A percentile compares a stretch with the other conserved stretches of the same genome.
Evolutionary conservation across 805 yeast species (phyloP).

Genomic region (Sporopachydermia quercuum): DNA sequence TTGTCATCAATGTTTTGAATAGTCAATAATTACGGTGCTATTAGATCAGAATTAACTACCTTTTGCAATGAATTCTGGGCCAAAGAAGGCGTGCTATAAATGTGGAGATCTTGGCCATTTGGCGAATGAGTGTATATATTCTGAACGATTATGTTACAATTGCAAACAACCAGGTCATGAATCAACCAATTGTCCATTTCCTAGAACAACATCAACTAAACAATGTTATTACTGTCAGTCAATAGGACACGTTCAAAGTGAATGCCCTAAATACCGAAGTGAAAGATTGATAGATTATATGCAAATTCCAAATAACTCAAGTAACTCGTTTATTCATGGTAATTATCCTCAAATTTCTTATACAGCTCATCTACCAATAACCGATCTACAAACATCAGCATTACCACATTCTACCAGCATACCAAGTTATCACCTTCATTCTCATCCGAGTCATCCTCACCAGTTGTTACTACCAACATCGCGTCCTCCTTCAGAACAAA

Average conservation of each 20-base stretch:
- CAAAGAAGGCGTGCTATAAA: constrained; percentile 16
- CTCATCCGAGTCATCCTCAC: not conserved
- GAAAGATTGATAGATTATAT: too few species aligned
- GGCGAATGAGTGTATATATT: constrained; percentile 16
- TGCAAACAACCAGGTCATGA: constrained; percentile 19
- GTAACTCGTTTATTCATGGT: too few species aligned
- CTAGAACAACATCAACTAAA: constrained; percentile 10
- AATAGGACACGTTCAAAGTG: constrained; percentile 18
- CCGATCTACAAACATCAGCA: not conserved
- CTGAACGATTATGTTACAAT: constrained; percentile 17
- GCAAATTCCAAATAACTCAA: not conserved
- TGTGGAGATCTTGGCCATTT: constrained; percentile 20
- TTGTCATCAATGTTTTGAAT: too few species aligned
- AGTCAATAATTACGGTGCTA: too few species aligned
- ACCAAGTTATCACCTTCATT: not conserved
- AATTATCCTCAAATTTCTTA: too few species aligned
- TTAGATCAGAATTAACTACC: too few species aligned
- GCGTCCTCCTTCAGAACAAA: too few species aligned
- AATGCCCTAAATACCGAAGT: constrained; percentile 11
- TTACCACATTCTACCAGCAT: not conserved
- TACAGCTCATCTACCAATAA: not conserved
- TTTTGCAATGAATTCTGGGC: too few species aligned
- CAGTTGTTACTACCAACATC: too few species aligned
- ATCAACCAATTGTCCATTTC: constrained; percentile 14
- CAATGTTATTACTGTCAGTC: constrained; percentile 18